Conservation (phyloP, 148 eudicot species). For the Euryodendron excelsum region DNA sequence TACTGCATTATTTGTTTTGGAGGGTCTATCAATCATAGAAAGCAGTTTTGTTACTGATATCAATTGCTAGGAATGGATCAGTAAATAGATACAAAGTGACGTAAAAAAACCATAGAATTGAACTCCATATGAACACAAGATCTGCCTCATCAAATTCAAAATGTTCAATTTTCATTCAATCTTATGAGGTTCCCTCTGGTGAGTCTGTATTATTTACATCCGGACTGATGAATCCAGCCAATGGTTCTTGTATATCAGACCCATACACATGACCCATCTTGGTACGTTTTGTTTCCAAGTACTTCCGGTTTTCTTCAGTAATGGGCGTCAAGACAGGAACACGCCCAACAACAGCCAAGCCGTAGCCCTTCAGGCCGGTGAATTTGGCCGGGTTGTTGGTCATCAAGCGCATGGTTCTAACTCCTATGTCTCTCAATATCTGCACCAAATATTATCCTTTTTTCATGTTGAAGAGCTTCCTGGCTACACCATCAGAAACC, state of each 20-base stretch:
- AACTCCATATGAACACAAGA: neutral
- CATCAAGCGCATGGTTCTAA: conserved; percentile 84
- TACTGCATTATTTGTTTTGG: no score
- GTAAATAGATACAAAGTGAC: neutral
- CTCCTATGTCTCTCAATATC: conserved; percentile 82
- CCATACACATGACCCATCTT: conserved; percentile 98
- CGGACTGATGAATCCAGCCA: conserved; percentile 30
- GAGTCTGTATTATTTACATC: conserved; percentile 16
- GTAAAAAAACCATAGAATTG: neutral
- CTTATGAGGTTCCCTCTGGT: conserved; percentile 20
- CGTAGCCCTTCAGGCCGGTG: conserved; percentile 89
- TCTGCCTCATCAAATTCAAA: conserved; percentile 9
- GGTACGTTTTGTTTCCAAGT: conserved; percentile 72
- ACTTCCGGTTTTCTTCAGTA: conserved; percentile 81
- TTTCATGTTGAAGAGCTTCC: no score
- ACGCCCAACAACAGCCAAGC: conserved; percentile 83
- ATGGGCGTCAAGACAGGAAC: conserved; percentile 96
- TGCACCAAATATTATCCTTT: no score
- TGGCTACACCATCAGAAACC: no score
- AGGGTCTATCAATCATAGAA: no score
- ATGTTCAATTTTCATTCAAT: conserved; percentile 1
- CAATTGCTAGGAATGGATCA: no score
- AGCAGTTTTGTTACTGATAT: no score
- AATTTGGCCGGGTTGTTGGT: conserved; percentile 97
- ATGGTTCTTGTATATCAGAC: conserved; percentile 59